Conservation (phyloP, 1,139 yeast genomes). For the Lodderomyces oxycetoniae region DNA sequence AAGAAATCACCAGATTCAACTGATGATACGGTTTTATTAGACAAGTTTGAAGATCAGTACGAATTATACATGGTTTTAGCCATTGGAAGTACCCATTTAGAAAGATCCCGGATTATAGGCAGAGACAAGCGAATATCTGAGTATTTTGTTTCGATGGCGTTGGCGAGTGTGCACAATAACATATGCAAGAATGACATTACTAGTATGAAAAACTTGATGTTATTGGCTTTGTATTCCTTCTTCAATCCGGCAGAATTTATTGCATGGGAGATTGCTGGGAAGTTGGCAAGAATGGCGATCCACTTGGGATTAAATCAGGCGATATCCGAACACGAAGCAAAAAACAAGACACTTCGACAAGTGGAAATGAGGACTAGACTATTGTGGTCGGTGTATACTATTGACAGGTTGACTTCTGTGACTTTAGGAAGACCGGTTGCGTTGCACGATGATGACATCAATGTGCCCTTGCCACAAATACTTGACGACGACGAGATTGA, state of each 20-base stretch:
- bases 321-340: slow-evolving; percentile 20
- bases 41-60: slow-evolving; percentile 23
- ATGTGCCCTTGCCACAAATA: slow-evolving; percentile 34
- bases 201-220: slow-evolving; percentile 33
- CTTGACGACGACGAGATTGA: slow-evolving; percentile 33
- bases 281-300: slow-evolving; percentile 36
- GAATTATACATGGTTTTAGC: slow-evolving; percentile 48
- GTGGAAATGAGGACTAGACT: slow-evolving; percentile 39
- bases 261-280: slow-evolving; percentile 47
- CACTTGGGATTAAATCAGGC: slow-evolving; percentile 41
- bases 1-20: no score
- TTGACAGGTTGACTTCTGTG: slow-evolving; percentile 42
- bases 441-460: slow-evolving; percentile 43
- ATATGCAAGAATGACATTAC: slow-evolving; percentile 30
- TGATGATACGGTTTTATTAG: slow-evolving; percentile 8
- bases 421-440: slow-evolving; percentile 43
- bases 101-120: slow-evolving; percentile 27
- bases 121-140: slow-evolving; percentile 24
- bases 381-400: slow-evolving; percentile 49
- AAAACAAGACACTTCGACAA: slow-evolving; percentile 23
- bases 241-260: slow-evolving; percentile 41
- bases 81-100: slow-evolving; percentile 44
- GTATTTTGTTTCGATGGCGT: slow-evolving; percentile 17
- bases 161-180: slow-evolving; percentile 24
- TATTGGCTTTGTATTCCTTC: slow-evolving; percentile 43